Evolutionary conservation across 2,329 filamentous ascomycete genomes (phyloP).

Genomic region (Didymella arachidicola): DNA sequence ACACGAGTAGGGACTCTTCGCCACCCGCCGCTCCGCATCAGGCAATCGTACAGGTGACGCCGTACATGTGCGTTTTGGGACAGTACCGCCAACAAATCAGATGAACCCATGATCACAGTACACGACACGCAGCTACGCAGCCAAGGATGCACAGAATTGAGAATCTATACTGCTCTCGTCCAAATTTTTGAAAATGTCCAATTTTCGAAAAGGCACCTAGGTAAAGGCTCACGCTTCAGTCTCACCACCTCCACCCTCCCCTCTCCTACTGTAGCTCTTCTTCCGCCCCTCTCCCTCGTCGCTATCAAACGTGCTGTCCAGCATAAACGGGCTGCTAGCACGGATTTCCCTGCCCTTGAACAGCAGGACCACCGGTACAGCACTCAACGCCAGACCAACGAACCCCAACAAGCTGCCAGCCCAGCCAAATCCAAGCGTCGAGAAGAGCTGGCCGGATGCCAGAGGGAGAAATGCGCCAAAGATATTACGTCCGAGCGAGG

Average conservation of each 20-base stretch:
- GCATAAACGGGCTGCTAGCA: constrained; percentile 47
- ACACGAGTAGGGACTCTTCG: background rate
- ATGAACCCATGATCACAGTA: background rate
- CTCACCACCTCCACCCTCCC: background rate
- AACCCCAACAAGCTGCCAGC: constrained; percentile 55
- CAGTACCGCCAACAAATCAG: background rate
- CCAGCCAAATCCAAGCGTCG: constrained; percentile 54
- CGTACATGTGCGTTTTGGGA: background rate
- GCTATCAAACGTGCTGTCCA: constrained; percentile 37
- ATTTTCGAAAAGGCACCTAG: too few relatives aligned
- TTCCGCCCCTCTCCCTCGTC: constrained; percentile 19
- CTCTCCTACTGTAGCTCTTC: constrained; percentile 1
- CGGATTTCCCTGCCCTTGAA: constrained; percentile 53
- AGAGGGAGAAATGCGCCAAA: constrained; percentile 59
- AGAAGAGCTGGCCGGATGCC: constrained; percentile 52
- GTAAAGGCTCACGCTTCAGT: background rate
- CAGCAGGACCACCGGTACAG: constrained; percentile 54
- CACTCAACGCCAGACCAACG: constrained; percentile 50
- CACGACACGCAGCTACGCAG: background rate
- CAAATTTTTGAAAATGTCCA: background rate
- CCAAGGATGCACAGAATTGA: background rate
- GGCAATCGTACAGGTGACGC: background rate
- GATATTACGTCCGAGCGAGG: constrained; percentile 55
- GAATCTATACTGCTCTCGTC: background rate
- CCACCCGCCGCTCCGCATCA: background rate